These are phyloP conservation scores for Aureobasidium sp. DNA, from an alignment of 2,329 filamentous ascomycete species.

Conservation along the genomic window DNA sequence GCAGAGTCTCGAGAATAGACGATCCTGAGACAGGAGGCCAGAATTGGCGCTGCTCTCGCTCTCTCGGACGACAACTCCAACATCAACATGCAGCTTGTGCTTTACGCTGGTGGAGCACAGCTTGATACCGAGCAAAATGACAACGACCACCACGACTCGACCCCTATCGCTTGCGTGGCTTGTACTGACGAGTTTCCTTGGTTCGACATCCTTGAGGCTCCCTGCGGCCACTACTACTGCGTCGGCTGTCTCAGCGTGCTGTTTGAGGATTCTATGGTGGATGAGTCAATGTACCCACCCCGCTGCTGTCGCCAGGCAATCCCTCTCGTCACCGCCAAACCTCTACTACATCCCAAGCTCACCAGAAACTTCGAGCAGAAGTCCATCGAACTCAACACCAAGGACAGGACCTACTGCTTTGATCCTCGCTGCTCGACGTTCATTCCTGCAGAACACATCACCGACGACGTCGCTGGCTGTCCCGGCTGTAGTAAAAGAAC, in stretches of 20 bases:
- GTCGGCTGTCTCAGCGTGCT: slow-evolving; percentile 37
- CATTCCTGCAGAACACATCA: slow-evolving; percentile 30
- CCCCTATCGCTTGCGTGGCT: not conserved
- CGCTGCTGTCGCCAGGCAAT: slow-evolving; percentile 43
- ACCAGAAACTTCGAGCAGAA: slow-evolving; percentile 35
- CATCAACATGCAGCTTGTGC: not conserved
- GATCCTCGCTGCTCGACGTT: slow-evolving; percentile 37
- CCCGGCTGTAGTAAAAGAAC: slow-evolving; percentile 35
- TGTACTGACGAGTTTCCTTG: slow-evolving; percentile 11
- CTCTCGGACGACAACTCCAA: not conserved
- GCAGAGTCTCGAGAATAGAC: not conserved
- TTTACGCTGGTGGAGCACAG: not conserved
- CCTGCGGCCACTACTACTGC: slow-evolving; percentile 44
- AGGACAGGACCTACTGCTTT: slow-evolving; percentile 45
- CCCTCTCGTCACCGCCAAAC: slow-evolving; percentile 25
- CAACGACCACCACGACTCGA: not conserved
- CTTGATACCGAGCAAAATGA: not conserved
- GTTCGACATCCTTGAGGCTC: slow-evolving; percentile 20
- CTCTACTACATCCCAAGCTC: slow-evolving; percentile 31
- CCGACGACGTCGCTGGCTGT: slow-evolving; percentile 33
- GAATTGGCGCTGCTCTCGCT: not conserved
- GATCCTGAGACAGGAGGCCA: not conserved
- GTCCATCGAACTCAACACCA: slow-evolving; percentile 40
- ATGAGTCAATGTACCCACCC: slow-evolving; percentile 48
- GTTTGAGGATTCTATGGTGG: slow-evolving; percentile 36